Evolutionary conservation across 306 rosid genomes (phyloP).

Genomic region (Trifolium subterraneum): DNA sequence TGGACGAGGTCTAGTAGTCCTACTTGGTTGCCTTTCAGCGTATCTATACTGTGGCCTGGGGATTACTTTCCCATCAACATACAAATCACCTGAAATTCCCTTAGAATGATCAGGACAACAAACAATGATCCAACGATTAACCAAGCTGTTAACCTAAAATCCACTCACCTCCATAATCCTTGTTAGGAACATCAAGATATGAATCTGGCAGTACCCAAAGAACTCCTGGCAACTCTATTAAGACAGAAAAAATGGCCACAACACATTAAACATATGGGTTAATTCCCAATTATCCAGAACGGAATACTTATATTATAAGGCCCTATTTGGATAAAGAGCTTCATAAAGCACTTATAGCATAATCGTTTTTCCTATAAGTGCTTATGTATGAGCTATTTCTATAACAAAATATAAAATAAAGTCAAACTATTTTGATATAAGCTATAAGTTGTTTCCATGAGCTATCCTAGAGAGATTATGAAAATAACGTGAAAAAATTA

Average conservation of each 20-base stretch:
- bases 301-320: neutral
- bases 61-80: conserved; percentile 82
- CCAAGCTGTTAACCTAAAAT: conserved; percentile 16
- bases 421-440: neutral
- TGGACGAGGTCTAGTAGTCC: conserved; percentile 78
- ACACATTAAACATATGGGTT: conserved; percentile 14
- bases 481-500: neutral
- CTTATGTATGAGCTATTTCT: neutral
- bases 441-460: no score
- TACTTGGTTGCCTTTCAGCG: conserved; percentile 58
- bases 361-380: neutral
- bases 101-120: conserved; percentile 24
- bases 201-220: conserved; percentile 98
- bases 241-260: conserved; percentile 20
- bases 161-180: conserved; percentile 88
- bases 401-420: neutral
- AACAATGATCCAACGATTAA: conserved; percentile 14
- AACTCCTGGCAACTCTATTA: conserved; percentile 72
- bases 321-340: neutral
- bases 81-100: conserved; percentile 72
- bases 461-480: neutral
- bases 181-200: conserved; percentile 85
- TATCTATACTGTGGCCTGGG: conserved; percentile 88
- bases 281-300: neutral
- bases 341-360: neutral